Conservation (phyloP, 192 early-diverging fungal species). For the Coemansia sp. region DNA sequence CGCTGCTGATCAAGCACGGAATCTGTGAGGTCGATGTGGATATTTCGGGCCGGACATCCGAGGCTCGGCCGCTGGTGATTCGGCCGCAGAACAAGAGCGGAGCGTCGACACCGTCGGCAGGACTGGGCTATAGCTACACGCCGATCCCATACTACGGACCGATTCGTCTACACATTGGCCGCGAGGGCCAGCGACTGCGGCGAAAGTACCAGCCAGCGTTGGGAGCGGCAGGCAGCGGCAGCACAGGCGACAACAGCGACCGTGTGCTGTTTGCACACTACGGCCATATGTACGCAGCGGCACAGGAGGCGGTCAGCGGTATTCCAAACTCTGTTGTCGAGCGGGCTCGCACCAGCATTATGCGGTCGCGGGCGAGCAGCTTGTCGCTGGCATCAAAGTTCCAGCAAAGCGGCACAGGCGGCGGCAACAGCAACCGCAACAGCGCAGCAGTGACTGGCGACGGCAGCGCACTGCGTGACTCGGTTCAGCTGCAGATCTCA, state of each 20-base stretch:
- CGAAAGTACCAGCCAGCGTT: slow-evolving; percentile 22
- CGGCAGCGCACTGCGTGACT: slow-evolving; percentile 13
- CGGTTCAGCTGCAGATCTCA: slow-evolving; percentile 4
- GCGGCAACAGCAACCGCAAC: slow-evolving; percentile 8
- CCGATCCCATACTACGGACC: slow-evolving; percentile 65
- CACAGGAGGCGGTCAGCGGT: slow-evolving; percentile 22
- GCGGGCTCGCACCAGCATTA: slow-evolving; percentile 43
- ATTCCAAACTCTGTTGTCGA: slow-evolving; percentile 36
- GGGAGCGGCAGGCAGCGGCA: slow-evolving; percentile 8
- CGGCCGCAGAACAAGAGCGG: slow-evolving; percentile 20
- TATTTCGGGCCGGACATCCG: neutral
- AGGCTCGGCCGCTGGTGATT: slow-evolving; percentile 28
- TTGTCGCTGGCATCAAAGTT: slow-evolving; percentile 44
- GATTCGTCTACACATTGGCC: slow-evolving; percentile 55
- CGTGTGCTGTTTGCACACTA: slow-evolving; percentile 45
- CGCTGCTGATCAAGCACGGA: slow-evolving; percentile 56
- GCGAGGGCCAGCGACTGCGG: slow-evolving; percentile 28
- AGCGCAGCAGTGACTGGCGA: neutral
- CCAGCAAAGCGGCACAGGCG: slow-evolving; percentile 17
- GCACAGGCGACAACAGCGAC: slow-evolving; percentile 20
- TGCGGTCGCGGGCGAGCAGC: slow-evolving; percentile 51
- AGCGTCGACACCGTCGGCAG: slow-evolving; percentile 19
- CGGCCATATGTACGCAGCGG: slow-evolving; percentile 40
- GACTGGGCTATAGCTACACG: slow-evolving; percentile 20
- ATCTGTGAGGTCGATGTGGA: slow-evolving; percentile 55